These are phyloP conservation scores for Macrocybe gigantea DNA, from an alignment of 768 basidiomycete species.

Conservation along the genomic window DNA sequence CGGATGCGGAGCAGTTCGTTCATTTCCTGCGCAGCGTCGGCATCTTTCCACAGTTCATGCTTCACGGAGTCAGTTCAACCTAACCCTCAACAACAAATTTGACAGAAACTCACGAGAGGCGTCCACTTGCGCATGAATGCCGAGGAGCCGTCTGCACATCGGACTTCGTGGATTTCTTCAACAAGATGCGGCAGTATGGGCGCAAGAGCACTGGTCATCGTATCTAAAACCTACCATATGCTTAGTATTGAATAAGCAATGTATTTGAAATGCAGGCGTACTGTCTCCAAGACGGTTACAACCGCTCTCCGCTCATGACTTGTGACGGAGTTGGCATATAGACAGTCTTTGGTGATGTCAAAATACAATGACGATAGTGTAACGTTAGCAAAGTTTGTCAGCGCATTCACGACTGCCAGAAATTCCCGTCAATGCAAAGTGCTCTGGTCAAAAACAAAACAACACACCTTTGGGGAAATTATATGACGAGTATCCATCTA, in stretches of 20 bases:
- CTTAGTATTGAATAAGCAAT: background rate
- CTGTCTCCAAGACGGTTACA: conserved; percentile 68
- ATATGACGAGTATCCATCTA: conserved; percentile 64
- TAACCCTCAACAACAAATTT: background rate
- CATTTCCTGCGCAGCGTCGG: conserved; percentile 57
- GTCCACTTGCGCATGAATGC: conserved; percentile 72
- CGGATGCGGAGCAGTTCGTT: conserved; percentile 53
- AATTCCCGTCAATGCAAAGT: background rate
- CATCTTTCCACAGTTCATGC: conserved; percentile 60
- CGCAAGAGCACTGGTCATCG: conserved; percentile 66
- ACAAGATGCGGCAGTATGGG: conserved; percentile 89
- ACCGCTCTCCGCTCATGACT: conserved; percentile 56
- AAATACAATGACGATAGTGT: conserved; percentile 90
- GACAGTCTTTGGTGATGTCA: conserved; percentile 82
- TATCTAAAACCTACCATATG: conserved; percentile 50
- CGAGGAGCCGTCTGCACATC: conserved; percentile 36
- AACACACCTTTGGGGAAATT: conserved; percentile 77
- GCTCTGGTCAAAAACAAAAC: conserved; percentile 1
- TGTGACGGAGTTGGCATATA: conserved; percentile 65
- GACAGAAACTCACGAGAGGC: conserved; percentile 46
- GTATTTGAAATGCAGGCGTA: conserved; percentile 19
- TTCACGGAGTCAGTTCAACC: conserved; percentile 15
- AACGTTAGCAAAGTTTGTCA: conserved; percentile 75
- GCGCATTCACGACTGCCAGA: conserved; percentile 56
- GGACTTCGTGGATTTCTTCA: conserved; percentile 71